phyloP scores from a whole-genome alignment of 495 filamentous ascomycete species.

The Xylaria sp. region DNA sequence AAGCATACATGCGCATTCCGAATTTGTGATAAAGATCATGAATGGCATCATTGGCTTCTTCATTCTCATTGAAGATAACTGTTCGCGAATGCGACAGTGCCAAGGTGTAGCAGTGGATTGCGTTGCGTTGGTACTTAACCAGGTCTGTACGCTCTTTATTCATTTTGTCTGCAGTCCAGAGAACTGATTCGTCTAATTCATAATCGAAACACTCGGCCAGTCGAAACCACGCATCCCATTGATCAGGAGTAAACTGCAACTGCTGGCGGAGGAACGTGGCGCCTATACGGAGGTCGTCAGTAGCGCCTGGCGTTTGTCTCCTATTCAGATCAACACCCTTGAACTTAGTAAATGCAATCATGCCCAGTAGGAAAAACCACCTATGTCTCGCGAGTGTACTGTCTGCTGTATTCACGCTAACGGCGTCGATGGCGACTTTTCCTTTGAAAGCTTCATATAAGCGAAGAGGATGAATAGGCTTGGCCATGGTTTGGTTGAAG shows the following conservation, averaged over 20 bases:
- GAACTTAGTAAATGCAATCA: slow-evolving; percentile 87
- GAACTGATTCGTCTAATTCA: slow-evolving; percentile 87
- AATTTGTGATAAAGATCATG: slow-evolving; percentile 90
- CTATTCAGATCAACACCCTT: slow-evolving; percentile 75
- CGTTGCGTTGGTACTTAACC: slow-evolving; percentile 74
- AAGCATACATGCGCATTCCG: slow-evolving; percentile 86
- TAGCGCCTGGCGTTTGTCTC: slow-evolving; percentile 74
- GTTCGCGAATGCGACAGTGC: slow-evolving; percentile 76
- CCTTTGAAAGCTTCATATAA: slow-evolving; percentile 81
- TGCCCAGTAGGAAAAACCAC: slow-evolving; percentile 91
- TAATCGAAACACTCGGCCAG: slow-evolving; percentile 90
- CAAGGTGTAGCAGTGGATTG: slow-evolving; percentile 94
- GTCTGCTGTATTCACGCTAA: slow-evolving; percentile 57
- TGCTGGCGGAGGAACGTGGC: slow-evolving; percentile 83
- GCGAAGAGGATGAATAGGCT: slow-evolving; percentile 81
- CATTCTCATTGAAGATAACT: slow-evolving; percentile 64
- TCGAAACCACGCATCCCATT: slow-evolving; percentile 97
- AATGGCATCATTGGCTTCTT: slow-evolving; percentile 69
- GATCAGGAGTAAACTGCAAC: slow-evolving; percentile 80
- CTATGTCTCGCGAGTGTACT: slow-evolving; percentile 75
- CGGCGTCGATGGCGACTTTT: slow-evolving; percentile 65
- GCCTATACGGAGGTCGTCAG: slow-evolving; percentile 85
- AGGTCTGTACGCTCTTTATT: slow-evolving; percentile 83
- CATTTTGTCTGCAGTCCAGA: slow-evolving; percentile 96
- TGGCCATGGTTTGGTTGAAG: slow-evolving; percentile 76